These are phyloP conservation scores for Paulownia fortunei DNA, from an alignment of 257 asterid species.

Conservation along the genomic window DNA sequence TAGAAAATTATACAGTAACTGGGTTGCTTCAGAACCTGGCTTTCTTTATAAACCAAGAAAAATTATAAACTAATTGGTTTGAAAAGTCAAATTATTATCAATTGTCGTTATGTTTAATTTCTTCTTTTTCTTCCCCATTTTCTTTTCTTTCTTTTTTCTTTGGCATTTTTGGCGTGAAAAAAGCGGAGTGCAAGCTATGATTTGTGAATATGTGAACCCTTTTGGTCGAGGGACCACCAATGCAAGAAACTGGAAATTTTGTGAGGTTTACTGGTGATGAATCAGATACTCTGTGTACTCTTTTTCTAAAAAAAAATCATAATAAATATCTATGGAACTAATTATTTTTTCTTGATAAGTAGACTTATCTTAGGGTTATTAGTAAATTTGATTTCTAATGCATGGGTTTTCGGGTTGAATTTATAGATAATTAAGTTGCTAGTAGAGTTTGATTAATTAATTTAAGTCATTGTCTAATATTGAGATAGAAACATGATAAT, in stretches of 20 bases:
- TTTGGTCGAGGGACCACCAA: constrained; percentile 32
- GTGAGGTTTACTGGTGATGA: neutral
- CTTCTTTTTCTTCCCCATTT: neutral
- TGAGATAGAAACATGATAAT: too few relatives aligned
- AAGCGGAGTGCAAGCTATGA: neutral
- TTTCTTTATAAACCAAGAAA: constrained; percentile 43
- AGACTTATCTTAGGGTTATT: too few relatives aligned
- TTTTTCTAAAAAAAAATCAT: too few relatives aligned
- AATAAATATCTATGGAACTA: too few relatives aligned
- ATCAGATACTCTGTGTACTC: too few relatives aligned
- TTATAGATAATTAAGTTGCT: too few relatives aligned
- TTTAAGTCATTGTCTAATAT: too few relatives aligned
- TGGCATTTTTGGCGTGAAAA: constrained; percentile 13
- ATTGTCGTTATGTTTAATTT: constrained; percentile 14
- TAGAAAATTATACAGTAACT: neutral
- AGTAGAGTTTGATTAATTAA: too few relatives aligned
- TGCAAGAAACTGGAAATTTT: neutral
- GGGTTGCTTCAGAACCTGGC: constrained; percentile 41
- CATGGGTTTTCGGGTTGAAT: too few relatives aligned
- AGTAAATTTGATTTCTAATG: too few relatives aligned
- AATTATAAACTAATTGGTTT: constrained; percentile 1
- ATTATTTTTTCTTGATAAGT: too few relatives aligned
- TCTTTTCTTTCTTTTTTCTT: neutral
- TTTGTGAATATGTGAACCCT: constrained; percentile 30
- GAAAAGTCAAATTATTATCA: neutral